Evolutionary conservation across 495 filamentous ascomycete genomes (phyloP).

Genomic region (Neurospora sp.): DNA sequence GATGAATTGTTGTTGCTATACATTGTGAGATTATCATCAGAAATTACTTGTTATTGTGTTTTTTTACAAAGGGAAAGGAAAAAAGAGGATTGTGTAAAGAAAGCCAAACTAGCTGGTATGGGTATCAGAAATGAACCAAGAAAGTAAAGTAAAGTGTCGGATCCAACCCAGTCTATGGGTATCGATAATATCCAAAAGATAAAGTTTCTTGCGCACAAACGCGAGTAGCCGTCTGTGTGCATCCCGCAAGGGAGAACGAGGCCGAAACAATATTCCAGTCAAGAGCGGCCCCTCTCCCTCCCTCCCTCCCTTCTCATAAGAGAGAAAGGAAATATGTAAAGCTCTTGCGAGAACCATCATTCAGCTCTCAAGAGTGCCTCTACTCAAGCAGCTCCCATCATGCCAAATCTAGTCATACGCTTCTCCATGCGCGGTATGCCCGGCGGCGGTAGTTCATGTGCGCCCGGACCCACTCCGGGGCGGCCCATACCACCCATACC

Average conservation of each 20-base stretch:
- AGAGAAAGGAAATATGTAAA: not conserved
- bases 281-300: not conserved
- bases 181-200: not conserved
- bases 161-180: not conserved
- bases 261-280: not conserved
- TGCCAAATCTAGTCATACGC: constrained; percentile 76
- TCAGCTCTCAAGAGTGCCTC: not conserved
- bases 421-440: constrained; percentile 48
- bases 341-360: not conserved
- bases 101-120: constrained; percentile 1
- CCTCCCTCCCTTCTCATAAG: not conserved
- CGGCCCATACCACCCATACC: constrained; percentile 8
- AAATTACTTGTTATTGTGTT: not conserved
- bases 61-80: not conserved
- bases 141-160: not conserved
- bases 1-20: not conserved
- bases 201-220: not conserved
- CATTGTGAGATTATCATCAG: not conserved
- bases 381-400: constrained; percentile 49
- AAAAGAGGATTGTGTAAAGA: constrained; percentile 8
- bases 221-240: not conserved
- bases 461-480: constrained; percentile 6
- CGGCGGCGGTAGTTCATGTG: constrained; percentile 3
- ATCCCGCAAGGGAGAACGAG: not conserved
- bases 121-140: not conserved